Base-by-base conservation (phyloP, 768 basidiomycete genomes). In the Termitomyces sp. region DNA sequence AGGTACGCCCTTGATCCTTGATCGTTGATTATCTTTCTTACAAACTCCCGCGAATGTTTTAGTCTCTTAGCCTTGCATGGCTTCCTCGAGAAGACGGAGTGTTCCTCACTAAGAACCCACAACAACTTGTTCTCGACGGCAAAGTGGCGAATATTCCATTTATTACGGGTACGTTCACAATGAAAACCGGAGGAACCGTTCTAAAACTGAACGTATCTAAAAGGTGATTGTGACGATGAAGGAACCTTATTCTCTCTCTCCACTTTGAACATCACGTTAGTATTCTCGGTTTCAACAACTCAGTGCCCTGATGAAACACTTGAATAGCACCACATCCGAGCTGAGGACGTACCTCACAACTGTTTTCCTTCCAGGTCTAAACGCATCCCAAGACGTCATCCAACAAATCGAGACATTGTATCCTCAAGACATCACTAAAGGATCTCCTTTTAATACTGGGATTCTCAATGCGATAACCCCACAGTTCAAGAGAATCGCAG, bases 211-310 rank as follows among this genome's bases (percentile, higher is more conserved):
- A 22, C 22, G 26, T 48, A 20, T 35, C 13, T 42, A 7, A 35
- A 53, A 75, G 81, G 81, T 18, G 76, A 82, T 59, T 76, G 74
- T 59, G 81, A 85, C 51, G 85, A 86, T 54, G 85, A 87, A 64
- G 85, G 84, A 6, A 82, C 84, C 0, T 28, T 79, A 0, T 82
- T 82, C 62, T 71, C 79, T 3, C 60, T 79, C 8, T 70, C 80
- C 2, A 80, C 73, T 1, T 57, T 77, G 42, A 82, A 83, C 54
- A 58, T 81, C 55, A 82, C 80, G 80, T 80, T 60, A 54, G 77
- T 64, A 13, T 54, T n/a, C 18, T 26, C 8, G 7, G 12, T 36
- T 24, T 43, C 16, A 9, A 26, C 53, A 7, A 12, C 44, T 16
- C 22, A 28, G 2, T 42, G 32, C 18, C 35, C 14, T 49, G 7